Base-by-base conservation (phyloP, 176 grass and related monocot species). In the Pontederia paniculata region DNA sequence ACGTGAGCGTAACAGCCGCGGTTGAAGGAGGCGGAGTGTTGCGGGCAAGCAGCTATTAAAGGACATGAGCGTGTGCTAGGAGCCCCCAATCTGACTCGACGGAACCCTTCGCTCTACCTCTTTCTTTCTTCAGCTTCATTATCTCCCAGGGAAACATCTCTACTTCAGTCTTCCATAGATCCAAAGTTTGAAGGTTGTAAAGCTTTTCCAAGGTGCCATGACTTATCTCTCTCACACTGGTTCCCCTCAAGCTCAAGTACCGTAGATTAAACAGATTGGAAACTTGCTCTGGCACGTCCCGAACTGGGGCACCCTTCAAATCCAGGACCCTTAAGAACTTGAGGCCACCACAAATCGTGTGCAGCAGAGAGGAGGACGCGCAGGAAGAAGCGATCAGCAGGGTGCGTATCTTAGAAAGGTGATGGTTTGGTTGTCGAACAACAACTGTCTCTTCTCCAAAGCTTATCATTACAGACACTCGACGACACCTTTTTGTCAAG, bases 231-330 rank as follows among this genome's bases (percentile, higher is more conserved):
- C 58, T 67, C n/a, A 84, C 14, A 49, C 62, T 56, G 14, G 61
- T 76, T 18, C 53, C 56, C 52, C 65, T 65, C 51, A 75, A 67
- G 49, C 70, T 57, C 21, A 79, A 45, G 50, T 62, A 74, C 21
- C 62, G 70, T 56, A 82, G 66, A 51, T 76, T 76, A 23, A 76
- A 86, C 42, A 86, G 47, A 23, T 49, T 41, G 25, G 5, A 31
- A 31, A 94, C 8, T 41, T 53, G 58, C 58, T 52, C 1, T 0
- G 71, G 71, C 8, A 94, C 18, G 8, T 7, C 50, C 62, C 72
- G 23, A 8, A 75, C 62, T 22, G 55, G 66, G 22, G 58, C 58
- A 0, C n/a, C 28, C 0, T 65, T 70, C 21, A 83, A 62, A 9
- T 83, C 75, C 10, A 83, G 50, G 3, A 86, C 76, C 58, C 20